A percentile compares a stretch with the other conserved stretches of the same genome.
Conservation (phyloP, 192 early-diverging fungal species). For the Backusella australiensis region DNA sequence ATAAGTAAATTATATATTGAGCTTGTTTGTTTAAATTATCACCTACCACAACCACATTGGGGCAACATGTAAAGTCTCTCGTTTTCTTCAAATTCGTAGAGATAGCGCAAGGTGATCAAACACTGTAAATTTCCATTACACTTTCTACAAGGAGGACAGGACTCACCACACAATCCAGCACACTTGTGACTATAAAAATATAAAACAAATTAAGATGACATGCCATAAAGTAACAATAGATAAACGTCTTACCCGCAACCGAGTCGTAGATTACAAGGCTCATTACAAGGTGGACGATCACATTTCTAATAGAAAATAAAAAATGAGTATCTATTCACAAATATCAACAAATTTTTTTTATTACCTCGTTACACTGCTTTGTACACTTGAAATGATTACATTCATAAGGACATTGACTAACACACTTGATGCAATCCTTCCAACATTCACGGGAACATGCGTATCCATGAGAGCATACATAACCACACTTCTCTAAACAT, state of each 20-base stretch:
- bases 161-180: slow-evolving; percentile 27
- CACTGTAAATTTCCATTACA: slow-evolving; percentile 16
- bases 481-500: slow-evolving; percentile 25
- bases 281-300: slow-evolving; percentile 36
- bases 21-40: background rate
- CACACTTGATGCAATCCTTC: slow-evolving; percentile 25
- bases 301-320: slow-evolving; percentile 14
- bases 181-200: slow-evolving; percentile 25
- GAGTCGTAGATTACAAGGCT: slow-evolving; percentile 18
- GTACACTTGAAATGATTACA: slow-evolving; percentile 30
- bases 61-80: slow-evolving; percentile 27
- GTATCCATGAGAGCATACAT: slow-evolving; percentile 32
- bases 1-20: background rate
- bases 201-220: background rate
- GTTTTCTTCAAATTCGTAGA: slow-evolving; percentile 20
- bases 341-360: background rate
- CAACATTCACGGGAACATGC: slow-evolving; percentile 28
- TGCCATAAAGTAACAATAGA: background rate
- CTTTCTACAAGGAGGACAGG: slow-evolving; percentile 20
- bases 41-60: slow-evolving; percentile 41
- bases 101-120: slow-evolving; percentile 15
- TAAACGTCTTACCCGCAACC: slow-evolving; percentile 22
- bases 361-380: slow-evolving; percentile 26
- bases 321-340: background rate
- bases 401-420: slow-evolving; percentile 15